A percentile compares a stretch with the other conserved stretches of the same genome.
Evolutionary conservation across 2,329 filamentous ascomycete genomes (phyloP).

Genomic region (Aspergillus quadricinctus): DNA sequence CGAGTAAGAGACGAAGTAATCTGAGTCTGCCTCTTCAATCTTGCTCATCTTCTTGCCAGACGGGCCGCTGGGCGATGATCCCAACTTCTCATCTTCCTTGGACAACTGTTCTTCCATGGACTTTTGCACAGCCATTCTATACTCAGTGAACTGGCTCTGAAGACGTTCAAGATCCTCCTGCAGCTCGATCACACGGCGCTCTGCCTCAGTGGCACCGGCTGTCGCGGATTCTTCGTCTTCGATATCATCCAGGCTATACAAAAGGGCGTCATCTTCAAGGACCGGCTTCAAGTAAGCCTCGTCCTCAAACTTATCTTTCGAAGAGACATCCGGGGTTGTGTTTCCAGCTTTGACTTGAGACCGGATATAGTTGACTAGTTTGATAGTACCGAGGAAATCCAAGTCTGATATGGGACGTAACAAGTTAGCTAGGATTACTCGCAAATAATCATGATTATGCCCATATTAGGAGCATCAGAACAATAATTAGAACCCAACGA

Average conservation of each 20-base stretch:
- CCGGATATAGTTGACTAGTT: conserved; percentile 66
- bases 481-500: conserved; percentile 5
- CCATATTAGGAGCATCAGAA: conserved; percentile 3
- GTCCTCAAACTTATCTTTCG: conserved; percentile 61
- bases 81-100: conserved; percentile 47
- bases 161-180: conserved; percentile 59
- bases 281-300: conserved; percentile 80
- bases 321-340: conserved; percentile 53
- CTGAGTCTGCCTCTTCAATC: conserved; percentile 51
- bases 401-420: conserved; percentile 44
- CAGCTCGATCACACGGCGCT: conserved; percentile 53
- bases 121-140: conserved; percentile 61
- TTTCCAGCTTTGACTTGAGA: conserved; percentile 46
- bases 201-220: conserved; percentile 31
- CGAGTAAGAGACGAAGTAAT: conserved; percentile 63
- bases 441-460: not conserved
- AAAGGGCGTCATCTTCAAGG: conserved; percentile 80
- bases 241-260: conserved; percentile 83
- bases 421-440: conserved; percentile 10
- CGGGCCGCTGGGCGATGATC: conserved; percentile 14
- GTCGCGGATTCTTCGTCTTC: conserved; percentile 32
- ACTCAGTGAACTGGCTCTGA: conserved; percentile 60
- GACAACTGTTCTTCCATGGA: conserved; percentile 64
- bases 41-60: conserved; percentile 29
- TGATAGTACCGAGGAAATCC: conserved; percentile 70